phyloP scores from a whole-genome alignment of 1,284 basidiomycete species.

The Hemileia vastatrix region DNA sequence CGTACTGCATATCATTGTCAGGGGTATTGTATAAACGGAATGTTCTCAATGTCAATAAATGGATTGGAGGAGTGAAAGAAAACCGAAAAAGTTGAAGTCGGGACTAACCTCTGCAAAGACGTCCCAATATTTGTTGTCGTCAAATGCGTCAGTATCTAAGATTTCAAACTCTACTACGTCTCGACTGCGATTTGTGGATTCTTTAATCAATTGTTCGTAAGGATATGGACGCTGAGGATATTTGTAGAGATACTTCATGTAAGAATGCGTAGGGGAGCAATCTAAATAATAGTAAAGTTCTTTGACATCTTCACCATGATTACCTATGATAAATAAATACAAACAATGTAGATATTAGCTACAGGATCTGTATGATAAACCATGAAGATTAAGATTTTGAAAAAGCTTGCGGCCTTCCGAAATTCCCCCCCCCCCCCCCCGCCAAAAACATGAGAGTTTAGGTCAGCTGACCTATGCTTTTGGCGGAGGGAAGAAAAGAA shows the following conservation, averaged over 20 bases:
- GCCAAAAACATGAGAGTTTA: too few relatives aligned
- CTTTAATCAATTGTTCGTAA: slow-evolving; percentile 81
- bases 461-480: too few relatives aligned
- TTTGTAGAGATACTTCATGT: slow-evolving; percentile 99
- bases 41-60: not conserved
- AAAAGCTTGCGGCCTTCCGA: too few relatives aligned
- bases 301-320: slow-evolving; percentile 98
- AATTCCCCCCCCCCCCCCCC: too few relatives aligned
- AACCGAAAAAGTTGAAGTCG: not conserved
- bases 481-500: too few relatives aligned
- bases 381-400: not conserved
- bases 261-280: slow-evolving; percentile 94
- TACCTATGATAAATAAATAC: slow-evolving; percentile 51
- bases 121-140: slow-evolving; percentile 94
- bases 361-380: not conserved
- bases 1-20: slow-evolving; percentile 58
- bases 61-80: not conserved
- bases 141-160: slow-evolving; percentile 80
- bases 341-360: not conserved
- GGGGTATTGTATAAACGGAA: not conserved
- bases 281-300: slow-evolving; percentile 98
- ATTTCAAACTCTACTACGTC: slow-evolving; percentile 88
- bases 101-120: slow-evolving; percentile 76
- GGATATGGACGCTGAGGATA: slow-evolving; percentile 87
- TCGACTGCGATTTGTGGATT: slow-evolving; percentile 70